These are phyloP conservation scores for Nemania diffusa DNA, from an alignment of 2,329 filamentous ascomycete genomes.

Conservation along the genomic window DNA sequence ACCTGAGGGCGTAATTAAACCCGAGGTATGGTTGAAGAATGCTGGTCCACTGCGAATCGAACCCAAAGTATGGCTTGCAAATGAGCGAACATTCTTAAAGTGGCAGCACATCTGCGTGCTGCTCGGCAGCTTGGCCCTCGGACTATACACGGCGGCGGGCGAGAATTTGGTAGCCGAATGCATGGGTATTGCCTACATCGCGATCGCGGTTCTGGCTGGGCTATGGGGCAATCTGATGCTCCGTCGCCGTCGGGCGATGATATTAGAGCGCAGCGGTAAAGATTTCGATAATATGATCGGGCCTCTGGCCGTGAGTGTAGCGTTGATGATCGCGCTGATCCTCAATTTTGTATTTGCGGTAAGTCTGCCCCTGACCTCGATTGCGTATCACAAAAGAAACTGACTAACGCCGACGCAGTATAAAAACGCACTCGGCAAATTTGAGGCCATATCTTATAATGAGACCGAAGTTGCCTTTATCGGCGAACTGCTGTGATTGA, in stretches of 20 bases:
- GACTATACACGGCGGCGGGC: constrained; percentile 88
- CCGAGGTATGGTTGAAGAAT: constrained; percentile 92
- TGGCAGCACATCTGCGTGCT: constrained; percentile 97
- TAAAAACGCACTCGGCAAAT: constrained; percentile 45
- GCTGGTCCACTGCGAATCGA: constrained; percentile 91
- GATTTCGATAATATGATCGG: constrained; percentile 93
- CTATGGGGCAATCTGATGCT: constrained; percentile 90
- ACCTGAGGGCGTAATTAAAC: constrained; percentile 88
- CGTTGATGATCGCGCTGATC: constrained; percentile 80
- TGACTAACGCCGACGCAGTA: constrained; percentile 50
- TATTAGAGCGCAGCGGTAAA: constrained; percentile 84
- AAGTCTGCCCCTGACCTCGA: constrained; percentile 42
- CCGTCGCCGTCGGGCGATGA: constrained; percentile 78
- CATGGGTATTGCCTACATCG: constrained; percentile 85
- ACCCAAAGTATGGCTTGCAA: constrained; percentile 98
- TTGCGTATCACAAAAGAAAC: constrained; percentile 26
- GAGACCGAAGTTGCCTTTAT: constrained; percentile 40
- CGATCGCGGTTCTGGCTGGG: constrained; percentile 83
- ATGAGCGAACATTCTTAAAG: constrained; percentile 97
- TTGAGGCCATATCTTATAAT: constrained; percentile 37
- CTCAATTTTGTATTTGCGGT: constrained; percentile 92
- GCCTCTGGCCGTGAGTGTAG: constrained; percentile 82
- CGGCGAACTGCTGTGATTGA: constrained; percentile 41
- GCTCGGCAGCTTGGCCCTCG: constrained; percentile 83
- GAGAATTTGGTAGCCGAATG: constrained; percentile 78